Evolutionary conservation across 139 green algal genomes (phyloP), one percentile per base, ranked within the genome.

Genomic region (Micractinium sp.): DNA sequence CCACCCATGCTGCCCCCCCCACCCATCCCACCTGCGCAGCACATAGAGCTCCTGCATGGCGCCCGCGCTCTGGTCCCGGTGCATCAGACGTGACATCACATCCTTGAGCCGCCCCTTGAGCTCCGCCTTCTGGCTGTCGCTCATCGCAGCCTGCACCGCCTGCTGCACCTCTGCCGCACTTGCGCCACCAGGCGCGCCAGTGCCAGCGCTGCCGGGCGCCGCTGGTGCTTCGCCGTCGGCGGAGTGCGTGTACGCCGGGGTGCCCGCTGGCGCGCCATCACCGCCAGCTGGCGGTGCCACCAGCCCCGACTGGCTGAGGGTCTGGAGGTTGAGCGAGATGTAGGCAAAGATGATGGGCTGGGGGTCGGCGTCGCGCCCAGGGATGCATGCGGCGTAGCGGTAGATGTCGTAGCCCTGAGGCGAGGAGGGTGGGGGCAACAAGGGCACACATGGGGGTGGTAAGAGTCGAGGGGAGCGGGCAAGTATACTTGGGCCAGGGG

Each of bases 251-350:
- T 27, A 27, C 4, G 63, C 63, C 63, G 20, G 63, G 20, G 63
- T 71, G 39, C 78, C 78, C 39, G 41, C 85, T 20, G n/a, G 7
- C 15, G 41, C 29, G 2, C 38, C 85, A 7, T 18, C 27, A 41
- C 15, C 56, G 85, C n/a, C 85, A 3, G 39, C 39, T 1, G 47
- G 20, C 2, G 83, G 29, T 14, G 63, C n/a, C 27, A 92, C 85
- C 39, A 77, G 23, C 41, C 81, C 82, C 1, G 86, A 86, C 39
- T 92, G 88, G 74, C 89, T 71, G 36, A 97, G 81, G 2, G 90
- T 94, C 76, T 96, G 89, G 69, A 99, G 93, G 93, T 99, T 99
- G 76, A 99, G 93, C 81, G 97, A 94, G 87, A 99, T 98, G 94
- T 99, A 99, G 22, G 93, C 92, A 86, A 98, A 94, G 88, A 99